Base-by-base conservation (phyloP, 441 rosid species). In the Eruca vesicaria region DNA sequence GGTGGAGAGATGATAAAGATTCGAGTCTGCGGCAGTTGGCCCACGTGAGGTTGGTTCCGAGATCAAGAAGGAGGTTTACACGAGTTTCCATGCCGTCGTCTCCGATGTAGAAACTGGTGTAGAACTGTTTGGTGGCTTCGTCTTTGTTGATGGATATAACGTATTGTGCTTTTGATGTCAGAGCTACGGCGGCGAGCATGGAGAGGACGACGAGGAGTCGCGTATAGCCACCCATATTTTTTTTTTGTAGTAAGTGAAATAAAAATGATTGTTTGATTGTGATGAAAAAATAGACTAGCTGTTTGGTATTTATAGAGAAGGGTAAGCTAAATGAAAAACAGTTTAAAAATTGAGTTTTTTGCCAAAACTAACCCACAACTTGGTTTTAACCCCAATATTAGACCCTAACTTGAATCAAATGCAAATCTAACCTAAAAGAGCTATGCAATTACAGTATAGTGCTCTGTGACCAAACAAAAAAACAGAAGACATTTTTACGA, bases 1-100 rank as follows among this genome's bases (percentile, higher is more conserved):
- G 12, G 19, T 16, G 79, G 45, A 75, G 56, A 26, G 73, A 58
- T 9, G 73, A 61, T 68, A 68, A 28, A 12, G 67, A 74, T 66
- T 74, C 33, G 61, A 74, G 3, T 33, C 59, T 59, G 53, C 78
- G 73, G 11, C 78, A 67, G 62, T 74, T 43, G n/a, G 61, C 31
- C 78, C 72, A 74, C 11, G 78, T 58, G 62, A 74, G 68, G 53
- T 59, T 12, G n/a, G 73, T 75, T 60, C 68, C 78, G 43, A 75
- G 63, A 20, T 43, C 50, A n/a, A 43, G 50, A 18, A 43, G 18
- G 50, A 43, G 16, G 50, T 43, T 43, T 43, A 75, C 14, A 20
- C 57, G 78, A 52, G 68, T 2, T 14, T 28, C 38, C 0, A 26
- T 26, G 29, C 29, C 7, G 38, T 36, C 2, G 36, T 52, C 15